These are phyloP conservation scores for Crotalaria pallida DNA, from an alignment of 306 rosid genomes.

Conservation along the genomic window DNA sequence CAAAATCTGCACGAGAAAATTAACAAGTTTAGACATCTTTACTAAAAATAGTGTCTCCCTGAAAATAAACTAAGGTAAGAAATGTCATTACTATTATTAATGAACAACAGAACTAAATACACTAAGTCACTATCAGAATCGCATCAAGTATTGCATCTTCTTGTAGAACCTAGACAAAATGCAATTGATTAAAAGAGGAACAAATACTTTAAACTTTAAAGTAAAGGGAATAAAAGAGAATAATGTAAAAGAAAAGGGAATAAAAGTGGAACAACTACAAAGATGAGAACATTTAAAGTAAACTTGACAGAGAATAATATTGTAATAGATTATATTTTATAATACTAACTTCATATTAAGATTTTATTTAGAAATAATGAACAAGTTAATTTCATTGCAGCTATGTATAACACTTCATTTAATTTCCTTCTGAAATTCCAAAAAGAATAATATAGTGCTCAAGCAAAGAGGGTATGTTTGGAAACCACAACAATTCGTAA, in stretches of 20 bases:
- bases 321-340: neutral
- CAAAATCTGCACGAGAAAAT: too few species aligned
- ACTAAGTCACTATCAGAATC: slow-evolving; percentile 49
- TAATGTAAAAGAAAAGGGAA: neutral
- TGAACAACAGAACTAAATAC: slow-evolving; percentile 1
- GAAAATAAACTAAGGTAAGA: slow-evolving; percentile 5
- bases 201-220: too few species aligned
- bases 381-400: neutral
- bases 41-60: slow-evolving; percentile 93
- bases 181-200: neutral
- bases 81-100: neutral
- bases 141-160: slow-evolving; percentile 92
- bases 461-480: neutral
- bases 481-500: neutral
- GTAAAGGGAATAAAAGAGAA: neutral
- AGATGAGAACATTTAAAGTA: neutral
- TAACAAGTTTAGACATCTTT: too few species aligned
- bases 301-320: neutral
- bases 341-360: neutral
- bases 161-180: slow-evolving; percentile 63
- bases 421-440: neutral
- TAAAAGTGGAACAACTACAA: neutral
- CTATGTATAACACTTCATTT: neutral
- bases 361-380: neutral
- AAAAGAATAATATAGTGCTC: neutral